Conservation (phyloP, 306 rosid genomes). For the Amphicarpaea edgeworthii region DNA sequence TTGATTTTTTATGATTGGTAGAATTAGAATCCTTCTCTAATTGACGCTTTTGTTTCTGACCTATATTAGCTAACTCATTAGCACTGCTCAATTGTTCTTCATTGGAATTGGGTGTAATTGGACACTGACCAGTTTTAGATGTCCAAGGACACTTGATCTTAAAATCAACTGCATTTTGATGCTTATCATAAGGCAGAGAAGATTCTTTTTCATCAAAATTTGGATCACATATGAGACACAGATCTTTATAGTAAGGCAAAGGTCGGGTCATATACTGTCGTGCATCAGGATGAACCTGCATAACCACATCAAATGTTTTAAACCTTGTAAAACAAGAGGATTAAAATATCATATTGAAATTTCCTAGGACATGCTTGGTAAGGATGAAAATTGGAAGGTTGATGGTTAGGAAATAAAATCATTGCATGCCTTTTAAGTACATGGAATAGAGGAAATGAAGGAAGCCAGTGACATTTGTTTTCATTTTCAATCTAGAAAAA, state of each 20-base stretch:
- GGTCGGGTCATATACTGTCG: constrained; percentile 87
- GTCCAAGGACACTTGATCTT: constrained; percentile 21
- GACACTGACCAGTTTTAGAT: constrained; percentile 51
- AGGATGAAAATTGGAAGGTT: constrained; percentile 8
- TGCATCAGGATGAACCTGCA: constrained; percentile 76
- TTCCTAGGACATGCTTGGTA: constrained; percentile 4
- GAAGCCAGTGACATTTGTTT: background rate
- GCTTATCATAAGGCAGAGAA: constrained; percentile 54
- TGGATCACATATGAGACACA: constrained; percentile 72
- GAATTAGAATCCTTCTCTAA: constrained; percentile 51
- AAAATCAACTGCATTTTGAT: constrained; percentile 49
- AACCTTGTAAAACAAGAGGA: constrained; percentile 31
- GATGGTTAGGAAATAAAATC: background rate
- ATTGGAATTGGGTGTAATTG: constrained; percentile 51
- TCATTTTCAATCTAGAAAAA: constrained; percentile 36
- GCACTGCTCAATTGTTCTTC: constrained; percentile 49
- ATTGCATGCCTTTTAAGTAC: constrained; percentile 16
- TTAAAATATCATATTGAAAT: constrained; percentile 17
- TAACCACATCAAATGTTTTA: constrained; percentile 32
- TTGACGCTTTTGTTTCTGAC: constrained; percentile 61
- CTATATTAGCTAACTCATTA: constrained; percentile 44
- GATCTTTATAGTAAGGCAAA: constrained; percentile 68
- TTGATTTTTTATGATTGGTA: constrained; percentile 50
- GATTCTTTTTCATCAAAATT: constrained; percentile 55
- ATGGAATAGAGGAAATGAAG: constrained; percentile 3